Conservation (phyloP, 2,329 filamentous ascomycete species). For the Pseudofabraea citricarpa region DNA sequence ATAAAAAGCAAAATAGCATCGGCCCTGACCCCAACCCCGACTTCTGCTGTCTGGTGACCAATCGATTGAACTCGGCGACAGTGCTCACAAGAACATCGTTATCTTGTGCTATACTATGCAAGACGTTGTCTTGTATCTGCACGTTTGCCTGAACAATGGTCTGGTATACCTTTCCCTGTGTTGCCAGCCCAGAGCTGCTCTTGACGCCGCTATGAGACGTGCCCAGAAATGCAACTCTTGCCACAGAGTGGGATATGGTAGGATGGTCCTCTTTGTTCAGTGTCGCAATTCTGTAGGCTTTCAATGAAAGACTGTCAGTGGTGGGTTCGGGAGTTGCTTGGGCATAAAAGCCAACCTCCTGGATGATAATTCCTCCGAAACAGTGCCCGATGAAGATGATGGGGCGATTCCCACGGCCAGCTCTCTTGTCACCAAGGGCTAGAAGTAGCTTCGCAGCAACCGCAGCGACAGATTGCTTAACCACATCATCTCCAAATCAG, state of each 20-base stretch:
- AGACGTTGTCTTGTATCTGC: background rate
- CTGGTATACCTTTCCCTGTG: background rate
- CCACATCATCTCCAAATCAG: conserved; percentile 25
- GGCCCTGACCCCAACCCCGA: too few species aligned
- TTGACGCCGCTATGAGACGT: background rate
- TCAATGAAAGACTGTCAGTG: conserved; percentile 9
- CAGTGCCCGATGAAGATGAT: conserved; percentile 28
- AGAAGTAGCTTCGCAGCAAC: conserved; percentile 23
- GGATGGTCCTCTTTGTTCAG: background rate
- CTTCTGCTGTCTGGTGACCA: background rate
- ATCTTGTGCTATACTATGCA: background rate
- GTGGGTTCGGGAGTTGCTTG: conserved; percentile 15
- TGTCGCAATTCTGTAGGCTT: conserved; percentile 13
- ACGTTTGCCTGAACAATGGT: background rate
- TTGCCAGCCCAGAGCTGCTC: background rate
- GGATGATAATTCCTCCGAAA: conserved; percentile 24
- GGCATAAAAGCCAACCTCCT: conserved; percentile 15
- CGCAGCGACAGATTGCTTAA: conserved; percentile 24
- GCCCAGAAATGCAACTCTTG: background rate
- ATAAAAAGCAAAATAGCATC: background rate
- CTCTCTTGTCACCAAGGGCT: conserved; percentile 16
- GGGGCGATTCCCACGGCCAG: conserved; percentile 15
- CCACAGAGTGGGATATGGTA: background rate
- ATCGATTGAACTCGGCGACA: background rate
- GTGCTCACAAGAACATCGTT: background rate